A percentile compares a stretch with the other conserved stretches of the same genome.
Evolutionary conservation across 129 eudicot species (phyloP).

Genomic region (Flaveria bidentis): DNA sequence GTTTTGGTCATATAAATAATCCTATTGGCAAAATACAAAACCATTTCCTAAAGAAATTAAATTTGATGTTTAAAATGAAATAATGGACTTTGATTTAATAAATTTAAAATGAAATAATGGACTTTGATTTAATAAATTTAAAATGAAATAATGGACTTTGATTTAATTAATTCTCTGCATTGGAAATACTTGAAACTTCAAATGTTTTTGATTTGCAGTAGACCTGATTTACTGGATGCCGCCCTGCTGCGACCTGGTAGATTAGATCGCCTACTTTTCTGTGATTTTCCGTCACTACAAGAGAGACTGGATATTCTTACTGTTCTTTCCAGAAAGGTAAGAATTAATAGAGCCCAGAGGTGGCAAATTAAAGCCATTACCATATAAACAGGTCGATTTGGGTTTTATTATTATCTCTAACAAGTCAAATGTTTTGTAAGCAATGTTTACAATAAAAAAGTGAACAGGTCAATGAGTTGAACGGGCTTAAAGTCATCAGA

Average conservation of each 20-base stretch:
- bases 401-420: background rate
- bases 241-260: conserved; percentile 93
- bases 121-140: too few relatives aligned
- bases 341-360: background rate
- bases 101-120: too few relatives aligned
- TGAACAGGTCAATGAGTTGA: background rate
- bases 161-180: conserved; percentile 15
- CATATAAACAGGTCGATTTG: conserved; percentile 2
- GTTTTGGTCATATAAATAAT: background rate
- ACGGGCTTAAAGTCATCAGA: background rate
- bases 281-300: conserved; percentile 80
- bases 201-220: conserved; percentile 51
- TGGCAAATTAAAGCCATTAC: background rate
- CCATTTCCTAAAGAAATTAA: background rate
- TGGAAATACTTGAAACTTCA: background rate
- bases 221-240: conserved; percentile 98
- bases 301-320: conserved; percentile 83
- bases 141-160: too few relatives aligned
- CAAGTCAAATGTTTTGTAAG: background rate
- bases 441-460: background rate
- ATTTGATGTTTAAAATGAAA: background rate
- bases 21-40: background rate
- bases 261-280: conserved; percentile 84
- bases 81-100: too few relatives aligned
- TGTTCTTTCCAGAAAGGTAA: conserved; percentile 89